Percentiles rank a stretch among this genome's conserved stretches.
These are phyloP conservation scores for Pseudohalonectria lignicola DNA, from an alignment of 2,329 filamentous ascomycete species.

Conservation along the genomic window DNA sequence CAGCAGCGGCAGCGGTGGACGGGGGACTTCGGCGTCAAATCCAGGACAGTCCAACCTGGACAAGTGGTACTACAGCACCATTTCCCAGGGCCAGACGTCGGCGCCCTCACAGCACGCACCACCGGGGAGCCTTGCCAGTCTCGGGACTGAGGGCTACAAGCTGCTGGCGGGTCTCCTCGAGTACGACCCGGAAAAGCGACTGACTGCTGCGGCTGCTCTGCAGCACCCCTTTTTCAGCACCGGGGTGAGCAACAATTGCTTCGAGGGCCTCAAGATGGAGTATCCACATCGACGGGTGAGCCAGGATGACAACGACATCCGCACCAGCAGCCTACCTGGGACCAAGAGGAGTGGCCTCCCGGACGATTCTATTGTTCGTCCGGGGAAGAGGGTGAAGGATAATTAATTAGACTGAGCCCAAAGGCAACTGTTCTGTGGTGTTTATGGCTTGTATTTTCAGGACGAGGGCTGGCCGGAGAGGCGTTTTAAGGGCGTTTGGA, in stretches of 20 bases:
- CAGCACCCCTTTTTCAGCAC: slow-evolving; percentile 80
- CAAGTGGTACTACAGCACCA: slow-evolving; percentile 66
- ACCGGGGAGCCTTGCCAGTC: slow-evolving; percentile 40
- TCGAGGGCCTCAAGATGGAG: slow-evolving; percentile 77
- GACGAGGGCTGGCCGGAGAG: slow-evolving; percentile 67
- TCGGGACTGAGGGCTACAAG: slow-evolving; percentile 69
- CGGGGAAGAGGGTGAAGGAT: slow-evolving; percentile 53
- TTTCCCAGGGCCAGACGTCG: slow-evolving; percentile 40
- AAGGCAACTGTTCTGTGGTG: too few relatives aligned
- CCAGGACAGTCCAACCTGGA: slow-evolving; percentile 42
- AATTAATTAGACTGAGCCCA: slow-evolving; percentile 9
- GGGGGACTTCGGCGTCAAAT: slow-evolving; percentile 10
- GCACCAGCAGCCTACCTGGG: slow-evolving; percentile 78
- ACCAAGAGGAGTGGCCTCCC: slow-evolving; percentile 81
- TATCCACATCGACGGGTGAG: slow-evolving; percentile 87
- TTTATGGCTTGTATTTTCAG: background rate
- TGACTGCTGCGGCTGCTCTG: slow-evolving; percentile 82
- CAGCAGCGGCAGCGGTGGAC: slow-evolving; percentile 22
- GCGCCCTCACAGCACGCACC: slow-evolving; percentile 31
- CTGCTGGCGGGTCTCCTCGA: slow-evolving; percentile 75
- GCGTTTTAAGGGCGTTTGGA: slow-evolving; percentile 49
- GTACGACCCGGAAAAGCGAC: slow-evolving; percentile 81
- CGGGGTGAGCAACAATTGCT: slow-evolving; percentile 72
- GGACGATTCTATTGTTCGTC: slow-evolving; percentile 62
- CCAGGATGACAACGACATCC: slow-evolving; percentile 91